Percentiles rank a stretch among this genome's conserved stretches.
These are phyloP conservation scores for Elsinoe fawcettii DNA, from an alignment of 2,329 filamentous ascomycete species.

Conservation along the genomic window DNA sequence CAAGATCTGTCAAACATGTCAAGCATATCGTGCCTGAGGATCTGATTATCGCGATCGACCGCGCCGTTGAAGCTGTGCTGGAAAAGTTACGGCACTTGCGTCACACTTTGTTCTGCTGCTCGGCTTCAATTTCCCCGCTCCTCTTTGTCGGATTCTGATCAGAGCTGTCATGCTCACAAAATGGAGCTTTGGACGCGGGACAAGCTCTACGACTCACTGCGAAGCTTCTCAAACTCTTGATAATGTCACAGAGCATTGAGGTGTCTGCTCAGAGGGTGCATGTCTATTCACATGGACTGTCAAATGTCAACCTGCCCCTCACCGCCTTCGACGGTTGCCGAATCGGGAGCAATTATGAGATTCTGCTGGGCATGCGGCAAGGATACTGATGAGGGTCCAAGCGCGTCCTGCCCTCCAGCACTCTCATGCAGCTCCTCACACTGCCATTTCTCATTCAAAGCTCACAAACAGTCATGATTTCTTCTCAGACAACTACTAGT, in stretches of 20 bases:
- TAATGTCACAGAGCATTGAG: not conserved
- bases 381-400: constrained; percentile 13
- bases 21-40: not conserved
- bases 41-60: constrained; percentile 4
- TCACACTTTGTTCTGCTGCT: constrained; percentile 5
- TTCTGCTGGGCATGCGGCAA: constrained; percentile 1
- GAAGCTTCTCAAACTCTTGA: not conserved
- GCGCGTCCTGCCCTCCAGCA: constrained; percentile 14
- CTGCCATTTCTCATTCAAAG: not conserved
- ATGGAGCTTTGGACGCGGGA: not conserved
- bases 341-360: constrained; percentile 10
- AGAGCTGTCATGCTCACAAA: not conserved
- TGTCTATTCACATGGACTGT: not conserved
- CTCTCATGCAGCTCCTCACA: constrained; percentile 9
- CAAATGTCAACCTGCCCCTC: not conserved
- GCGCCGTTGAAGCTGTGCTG: not conserved
- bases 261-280: not conserved
- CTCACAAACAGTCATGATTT: not conserved
- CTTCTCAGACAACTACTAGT: not conserved
- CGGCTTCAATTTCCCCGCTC: constrained; percentile 1
- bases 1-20: not conserved
- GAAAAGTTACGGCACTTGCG: constrained; percentile 11
- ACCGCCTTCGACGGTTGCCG: constrained; percentile 5
- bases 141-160: not conserved
- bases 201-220: not conserved